Evolutionary conservation across 805 yeast species (phyloP), one percentile per base, ranked within the genome.

Genomic region (Wickerhamiella dianesei): DNA sequence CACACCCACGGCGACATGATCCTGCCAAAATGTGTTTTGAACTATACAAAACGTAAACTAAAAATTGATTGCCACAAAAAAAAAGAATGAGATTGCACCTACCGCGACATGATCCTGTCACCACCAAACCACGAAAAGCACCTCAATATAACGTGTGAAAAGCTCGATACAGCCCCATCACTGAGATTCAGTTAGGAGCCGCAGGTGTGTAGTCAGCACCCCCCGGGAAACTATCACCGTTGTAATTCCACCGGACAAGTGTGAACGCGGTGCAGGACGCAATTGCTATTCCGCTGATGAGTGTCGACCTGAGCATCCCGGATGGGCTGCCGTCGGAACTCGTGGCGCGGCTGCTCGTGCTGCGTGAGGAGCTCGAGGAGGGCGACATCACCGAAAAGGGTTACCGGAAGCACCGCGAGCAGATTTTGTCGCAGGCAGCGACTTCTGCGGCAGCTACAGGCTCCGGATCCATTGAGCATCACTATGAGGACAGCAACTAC

Each of bases 301-400:
- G 32, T 25, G 32, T 50, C 44, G 60, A 56, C 48, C 51, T 53
- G 39, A 45, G 55, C 41, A 47, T 57, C 14, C 60, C 60, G 5
- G 60, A 57, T 13, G 59, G 56, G n/a, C 57, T 55, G 41, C 59
- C 60, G 5, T 48, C 55, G 19, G 53, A 51, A 32, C 51, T 53
- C 5, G 59, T 51, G 17, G 53, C 57, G 25, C 50, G 56, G 41
- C 55, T 57, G 3, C 45, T 50, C 6, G 55, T 50, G 41, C 53
- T 56, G 18, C 53, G 45, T 14, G 46, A 53, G 22, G 60, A 57
- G 49, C 50, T 57, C 8, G 51, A 67, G 53, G 87, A 82, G 35
- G 89, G 86, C 1, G 79, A 79, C 48, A 65, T 82, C 47, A 82
- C 92, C 0, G 79, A 73, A 42, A 82, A 81, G 58, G 89, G 92